Evolutionary conservation across 106 monocot species (phyloP).

Genomic region (Allium sativum): DNA sequence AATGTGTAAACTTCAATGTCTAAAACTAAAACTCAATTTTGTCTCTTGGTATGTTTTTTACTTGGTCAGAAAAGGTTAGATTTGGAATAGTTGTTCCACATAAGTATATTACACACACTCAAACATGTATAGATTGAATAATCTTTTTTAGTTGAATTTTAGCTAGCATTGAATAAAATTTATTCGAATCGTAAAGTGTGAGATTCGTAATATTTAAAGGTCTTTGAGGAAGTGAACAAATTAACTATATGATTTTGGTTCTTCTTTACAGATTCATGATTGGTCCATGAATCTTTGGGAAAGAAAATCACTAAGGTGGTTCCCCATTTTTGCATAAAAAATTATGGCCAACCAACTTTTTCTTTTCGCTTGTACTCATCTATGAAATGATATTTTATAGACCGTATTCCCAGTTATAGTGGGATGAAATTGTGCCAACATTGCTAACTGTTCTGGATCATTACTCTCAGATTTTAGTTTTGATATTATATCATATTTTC

Average conservation of each 20-base stretch:
- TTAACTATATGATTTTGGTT: not conserved
- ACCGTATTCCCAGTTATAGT: constrained; percentile 19
- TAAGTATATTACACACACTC: too few species aligned
- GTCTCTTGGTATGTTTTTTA: too few species aligned
- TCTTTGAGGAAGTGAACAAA: too few species aligned
- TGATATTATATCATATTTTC: not conserved
- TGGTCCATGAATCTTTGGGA: constrained; percentile 4
- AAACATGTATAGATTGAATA: too few species aligned
- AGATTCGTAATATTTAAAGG: too few species aligned
- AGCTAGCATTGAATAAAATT: too few species aligned
- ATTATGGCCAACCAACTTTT: not conserved
- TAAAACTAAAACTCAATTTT: too few species aligned
- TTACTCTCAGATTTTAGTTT: constrained; percentile 10
- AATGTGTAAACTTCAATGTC: too few species aligned
- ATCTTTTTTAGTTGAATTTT: too few species aligned
- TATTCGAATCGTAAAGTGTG: too few species aligned
- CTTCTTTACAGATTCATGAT: constrained; percentile 2
- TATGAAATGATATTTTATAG: constrained; percentile 6
- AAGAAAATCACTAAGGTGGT: constrained; percentile 1
- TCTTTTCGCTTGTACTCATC: not conserved
- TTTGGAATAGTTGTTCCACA: too few species aligned
- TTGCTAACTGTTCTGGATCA: constrained; percentile 19
- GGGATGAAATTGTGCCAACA: constrained; percentile 24
- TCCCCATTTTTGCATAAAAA: not conserved
- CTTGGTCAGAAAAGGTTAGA: too few species aligned